Conservation (phyloP, 2,329 filamentous ascomycete genomes). For the Harringtonia lauricola region DNA sequence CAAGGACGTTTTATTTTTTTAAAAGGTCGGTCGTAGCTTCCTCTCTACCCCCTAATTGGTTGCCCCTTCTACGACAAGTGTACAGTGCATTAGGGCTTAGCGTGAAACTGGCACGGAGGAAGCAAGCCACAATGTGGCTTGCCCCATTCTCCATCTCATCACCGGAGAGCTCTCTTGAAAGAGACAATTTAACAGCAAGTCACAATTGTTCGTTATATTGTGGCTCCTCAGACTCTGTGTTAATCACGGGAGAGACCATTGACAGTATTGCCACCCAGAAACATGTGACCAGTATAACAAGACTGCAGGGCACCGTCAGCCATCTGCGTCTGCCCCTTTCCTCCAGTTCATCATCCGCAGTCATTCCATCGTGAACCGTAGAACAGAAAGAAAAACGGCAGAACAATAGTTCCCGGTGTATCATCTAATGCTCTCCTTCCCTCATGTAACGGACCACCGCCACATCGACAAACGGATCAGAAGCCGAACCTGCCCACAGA, state of each 20-base stretch:
- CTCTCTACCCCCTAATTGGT: background rate
- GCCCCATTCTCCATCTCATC: background rate
- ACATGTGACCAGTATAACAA: background rate
- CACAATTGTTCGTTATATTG: background rate
- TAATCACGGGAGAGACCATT: background rate
- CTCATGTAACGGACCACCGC: background rate
- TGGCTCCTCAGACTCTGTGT: background rate
- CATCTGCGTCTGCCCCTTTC: background rate
- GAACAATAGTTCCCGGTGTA: slow-evolving; percentile 3
- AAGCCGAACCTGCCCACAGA: background rate
- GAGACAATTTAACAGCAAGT: too few relatives aligned
- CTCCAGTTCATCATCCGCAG: background rate
- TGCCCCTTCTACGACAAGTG: background rate
- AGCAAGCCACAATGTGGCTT: background rate
- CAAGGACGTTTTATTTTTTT: too few relatives aligned
- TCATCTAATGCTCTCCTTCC: slow-evolving; percentile 3
- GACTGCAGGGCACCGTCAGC: background rate
- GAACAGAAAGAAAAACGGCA: slow-evolving; percentile 1
- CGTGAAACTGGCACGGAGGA: background rate
- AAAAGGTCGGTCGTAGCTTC: background rate
- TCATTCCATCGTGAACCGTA: slow-evolving; percentile 5
- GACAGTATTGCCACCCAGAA: background rate
- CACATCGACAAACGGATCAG: background rate
- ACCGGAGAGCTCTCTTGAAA: background rate
- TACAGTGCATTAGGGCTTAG: too few relatives aligned